Percentiles rank a stretch among this genome's conserved stretches.
These are phyloP conservation scores for Scheffersomyces insectosa DNA, from an alignment of 1,139 yeast species.

Conservation along the genomic window DNA sequence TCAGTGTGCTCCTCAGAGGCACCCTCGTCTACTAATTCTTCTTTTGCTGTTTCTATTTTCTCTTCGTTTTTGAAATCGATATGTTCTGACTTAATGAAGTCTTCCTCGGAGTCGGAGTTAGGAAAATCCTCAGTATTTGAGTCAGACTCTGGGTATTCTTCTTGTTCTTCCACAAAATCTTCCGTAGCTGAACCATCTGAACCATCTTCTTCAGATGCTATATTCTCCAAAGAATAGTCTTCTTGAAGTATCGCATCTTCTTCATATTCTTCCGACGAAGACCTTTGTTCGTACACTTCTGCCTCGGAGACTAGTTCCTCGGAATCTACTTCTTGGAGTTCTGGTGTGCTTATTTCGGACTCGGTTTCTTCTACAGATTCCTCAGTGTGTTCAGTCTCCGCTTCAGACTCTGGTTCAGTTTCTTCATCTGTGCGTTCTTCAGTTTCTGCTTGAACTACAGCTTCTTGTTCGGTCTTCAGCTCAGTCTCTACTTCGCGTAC, in stretches of 20 bases:
- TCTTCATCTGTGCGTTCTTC: neutral
- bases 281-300: too few relatives aligned
- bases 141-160: too few relatives aligned
- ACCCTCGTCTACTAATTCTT: constrained; percentile 1
- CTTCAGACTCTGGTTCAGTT: neutral
- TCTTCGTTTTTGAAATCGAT: neutral
- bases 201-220: too few relatives aligned
- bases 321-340: too few relatives aligned
- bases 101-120: neutral
- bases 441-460: neutral
- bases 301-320: too few relatives aligned
- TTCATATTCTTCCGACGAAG: too few relatives aligned
- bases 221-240: too few relatives aligned
- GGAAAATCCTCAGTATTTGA: neutral
- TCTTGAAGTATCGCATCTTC: too few relatives aligned
- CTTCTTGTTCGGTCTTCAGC: neutral
- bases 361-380: neutral
- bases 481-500: neutral
- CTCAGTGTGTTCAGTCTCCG: neutral
- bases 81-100: neutral
- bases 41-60: neutral
- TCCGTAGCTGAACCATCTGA: too few relatives aligned
- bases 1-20: neutral
- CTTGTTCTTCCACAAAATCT: too few relatives aligned
- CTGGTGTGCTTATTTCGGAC: neutral